A percentile compares a stretch with the other conserved stretches of the same genome.
phyloP scores from a whole-genome alignment of 345 rosid species.

The Brassica cretica region DNA sequence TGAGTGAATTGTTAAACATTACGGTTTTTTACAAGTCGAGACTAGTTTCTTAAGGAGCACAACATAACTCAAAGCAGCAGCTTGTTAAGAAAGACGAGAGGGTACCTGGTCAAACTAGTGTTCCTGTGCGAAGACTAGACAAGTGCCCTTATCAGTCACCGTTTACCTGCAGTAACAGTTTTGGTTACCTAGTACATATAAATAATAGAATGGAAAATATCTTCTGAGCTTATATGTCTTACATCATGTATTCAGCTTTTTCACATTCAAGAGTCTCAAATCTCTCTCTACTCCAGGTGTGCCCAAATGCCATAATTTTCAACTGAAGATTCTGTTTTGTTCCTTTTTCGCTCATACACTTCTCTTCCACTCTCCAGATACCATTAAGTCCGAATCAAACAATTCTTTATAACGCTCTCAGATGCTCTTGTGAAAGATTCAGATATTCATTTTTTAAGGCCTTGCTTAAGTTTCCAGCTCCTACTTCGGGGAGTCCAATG shows the following conservation, averaged over 20 bases:
- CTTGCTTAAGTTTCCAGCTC: conserved; percentile 10
- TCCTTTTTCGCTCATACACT: background rate
- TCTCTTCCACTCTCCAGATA: background rate
- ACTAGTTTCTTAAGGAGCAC: background rate
- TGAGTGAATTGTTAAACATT: background rate
- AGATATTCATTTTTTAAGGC: background rate
- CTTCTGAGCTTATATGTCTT: background rate
- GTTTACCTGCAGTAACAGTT: conserved; percentile 1
- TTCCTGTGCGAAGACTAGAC: conserved; percentile 2
- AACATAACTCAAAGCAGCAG: conserved; percentile 4
- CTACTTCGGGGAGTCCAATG: background rate
- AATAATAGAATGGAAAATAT: background rate
- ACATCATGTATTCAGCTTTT: conserved; percentile 2
- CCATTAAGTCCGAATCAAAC: conserved; percentile 1
- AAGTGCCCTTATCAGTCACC: background rate
- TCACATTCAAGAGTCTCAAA: conserved; percentile 5
- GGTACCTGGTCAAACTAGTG: conserved; percentile 13
- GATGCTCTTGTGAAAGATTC: background rate
- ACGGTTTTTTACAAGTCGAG: background rate
- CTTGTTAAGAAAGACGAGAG: background rate
- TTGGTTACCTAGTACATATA: background rate
- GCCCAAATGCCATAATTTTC: conserved; percentile 3
- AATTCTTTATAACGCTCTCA: conserved; percentile 9
- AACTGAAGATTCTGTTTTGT: background rate
- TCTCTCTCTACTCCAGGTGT: conserved; percentile 1